These are phyloP conservation scores for Erodium maritimum DNA, from an alignment of 345 rosid species.

Conservation along the genomic window DNA sequence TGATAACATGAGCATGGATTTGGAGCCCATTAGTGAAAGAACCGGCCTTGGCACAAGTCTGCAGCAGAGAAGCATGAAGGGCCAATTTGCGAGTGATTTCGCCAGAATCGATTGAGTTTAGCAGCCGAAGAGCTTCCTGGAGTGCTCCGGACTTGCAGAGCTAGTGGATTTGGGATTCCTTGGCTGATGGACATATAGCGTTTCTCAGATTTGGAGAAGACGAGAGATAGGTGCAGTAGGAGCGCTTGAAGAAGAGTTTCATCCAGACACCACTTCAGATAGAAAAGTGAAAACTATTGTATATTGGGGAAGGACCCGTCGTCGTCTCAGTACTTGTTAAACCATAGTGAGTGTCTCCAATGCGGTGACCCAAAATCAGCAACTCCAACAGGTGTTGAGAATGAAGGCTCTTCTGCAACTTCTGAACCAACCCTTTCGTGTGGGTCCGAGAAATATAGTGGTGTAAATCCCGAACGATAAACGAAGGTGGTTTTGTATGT, in stretches of 20 bases:
- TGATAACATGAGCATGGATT: conserved; percentile 55
- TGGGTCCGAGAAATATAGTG: too few species aligned
- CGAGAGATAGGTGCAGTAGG: conserved; percentile 19
- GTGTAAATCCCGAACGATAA: too few species aligned
- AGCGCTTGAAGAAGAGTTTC: conserved; percentile 38
- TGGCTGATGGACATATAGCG: conserved; percentile 11
- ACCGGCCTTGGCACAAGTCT: conserved; percentile 45
- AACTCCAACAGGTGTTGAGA: too few species aligned
- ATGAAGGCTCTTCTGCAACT: too few species aligned
- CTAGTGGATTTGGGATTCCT: conserved; percentile 28
- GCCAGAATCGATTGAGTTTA: conserved; percentile 27
- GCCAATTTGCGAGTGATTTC: conserved; percentile 31
- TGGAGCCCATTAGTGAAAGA: conserved; percentile 62
- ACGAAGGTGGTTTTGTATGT: too few species aligned
- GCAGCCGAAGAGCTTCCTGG: conserved; percentile 37
- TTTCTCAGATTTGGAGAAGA: conserved; percentile 7
- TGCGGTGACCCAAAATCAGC: too few species aligned
- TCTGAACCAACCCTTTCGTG: too few species aligned
- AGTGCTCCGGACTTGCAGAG: conserved; percentile 50
- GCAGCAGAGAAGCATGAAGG: conserved; percentile 58
- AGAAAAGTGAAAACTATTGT: too few species aligned
- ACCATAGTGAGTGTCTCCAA: too few species aligned
- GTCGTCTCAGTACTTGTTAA: too few species aligned
- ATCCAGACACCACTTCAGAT: conserved; percentile 7
- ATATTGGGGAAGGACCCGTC: too few species aligned